Conservation (phyloP, 2,329 filamentous ascomycete genomes). For the Aspergillus piperis region DNA sequence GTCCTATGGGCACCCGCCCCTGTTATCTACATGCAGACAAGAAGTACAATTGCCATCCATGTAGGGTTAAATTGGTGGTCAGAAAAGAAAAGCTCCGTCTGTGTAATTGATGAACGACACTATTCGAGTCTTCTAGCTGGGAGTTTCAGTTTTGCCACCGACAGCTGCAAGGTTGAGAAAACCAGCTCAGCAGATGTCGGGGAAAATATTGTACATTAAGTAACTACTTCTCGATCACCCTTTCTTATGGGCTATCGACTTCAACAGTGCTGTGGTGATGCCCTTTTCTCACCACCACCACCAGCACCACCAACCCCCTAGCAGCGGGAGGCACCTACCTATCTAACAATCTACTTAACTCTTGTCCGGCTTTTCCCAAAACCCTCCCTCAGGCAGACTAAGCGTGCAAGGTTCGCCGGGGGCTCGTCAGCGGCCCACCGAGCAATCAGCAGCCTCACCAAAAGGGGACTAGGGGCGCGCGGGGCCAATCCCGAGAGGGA, state of each 20-base stretch:
- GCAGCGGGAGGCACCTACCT: not conserved
- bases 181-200: not conserved
- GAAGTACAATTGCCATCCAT: not conserved
- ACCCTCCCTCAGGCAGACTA: not conserved
- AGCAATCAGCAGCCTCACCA: slow-evolving; percentile 11
- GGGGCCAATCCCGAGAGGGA: slow-evolving; percentile 13
- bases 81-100: not conserved
- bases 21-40: not conserved
- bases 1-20: not conserved
- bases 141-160: not conserved
- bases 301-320: no score
- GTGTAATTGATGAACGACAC: not conserved
- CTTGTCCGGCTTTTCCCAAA: not conserved
- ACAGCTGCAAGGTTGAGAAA: not conserved
- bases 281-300: no score
- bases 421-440: slow-evolving; percentile 19
- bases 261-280: no score
- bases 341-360: not conserved
- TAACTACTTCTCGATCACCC: no score
- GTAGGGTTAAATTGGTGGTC: not conserved
- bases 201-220: no score
- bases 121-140: not conserved
- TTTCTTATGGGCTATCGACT: no score
- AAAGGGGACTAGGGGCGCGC: slow-evolving; percentile 9
- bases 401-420: slow-evolving; percentile 14